These are phyloP conservation scores for Dichotomocladium elegans DNA, from an alignment of 371 early-diverging fungal genomes.

Conservation along the genomic window DNA sequence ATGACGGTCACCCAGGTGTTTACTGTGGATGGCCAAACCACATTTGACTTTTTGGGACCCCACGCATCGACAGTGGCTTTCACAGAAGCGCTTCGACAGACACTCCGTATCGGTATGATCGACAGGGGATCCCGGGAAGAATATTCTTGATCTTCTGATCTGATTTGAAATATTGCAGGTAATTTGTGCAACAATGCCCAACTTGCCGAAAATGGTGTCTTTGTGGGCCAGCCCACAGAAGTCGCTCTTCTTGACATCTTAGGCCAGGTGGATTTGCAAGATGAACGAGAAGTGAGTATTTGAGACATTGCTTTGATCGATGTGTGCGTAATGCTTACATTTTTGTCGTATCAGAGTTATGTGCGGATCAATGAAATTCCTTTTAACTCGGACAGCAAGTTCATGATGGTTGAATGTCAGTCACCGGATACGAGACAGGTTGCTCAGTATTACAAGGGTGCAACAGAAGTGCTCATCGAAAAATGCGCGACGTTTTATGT, in stretches of 20 bases:
- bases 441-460: constrained; percentile 69
- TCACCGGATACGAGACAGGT: constrained; percentile 23
- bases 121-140: too few species aligned
- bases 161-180: too few species aligned
- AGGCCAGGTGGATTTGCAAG: constrained; percentile 39
- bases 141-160: too few species aligned
- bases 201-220: constrained; percentile 60
- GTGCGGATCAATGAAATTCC: constrained; percentile 76
- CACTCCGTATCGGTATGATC: constrained; percentile 59
- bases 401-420: constrained; percentile 73
- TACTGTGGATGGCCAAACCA: constrained; percentile 58
- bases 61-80: constrained; percentile 25
- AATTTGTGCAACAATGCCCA: constrained; percentile 79
- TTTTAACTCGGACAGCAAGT: constrained; percentile 90
- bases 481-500: constrained; percentile 60
- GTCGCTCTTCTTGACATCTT: constrained; percentile 76
- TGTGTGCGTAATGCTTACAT: not conserved
- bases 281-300: constrained; percentile 59
- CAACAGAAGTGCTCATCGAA: constrained; percentile 68
- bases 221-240: constrained; percentile 83
- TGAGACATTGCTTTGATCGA: not conserved
- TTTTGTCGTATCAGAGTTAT: constrained; percentile 28
- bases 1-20: constrained; percentile 80
- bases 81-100: constrained; percentile 45
- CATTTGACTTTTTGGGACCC: constrained; percentile 64